phyloP scores from a whole-genome alignment of 2,329 filamentous ascomycete species.

The Monosporascus sp. region DNA sequence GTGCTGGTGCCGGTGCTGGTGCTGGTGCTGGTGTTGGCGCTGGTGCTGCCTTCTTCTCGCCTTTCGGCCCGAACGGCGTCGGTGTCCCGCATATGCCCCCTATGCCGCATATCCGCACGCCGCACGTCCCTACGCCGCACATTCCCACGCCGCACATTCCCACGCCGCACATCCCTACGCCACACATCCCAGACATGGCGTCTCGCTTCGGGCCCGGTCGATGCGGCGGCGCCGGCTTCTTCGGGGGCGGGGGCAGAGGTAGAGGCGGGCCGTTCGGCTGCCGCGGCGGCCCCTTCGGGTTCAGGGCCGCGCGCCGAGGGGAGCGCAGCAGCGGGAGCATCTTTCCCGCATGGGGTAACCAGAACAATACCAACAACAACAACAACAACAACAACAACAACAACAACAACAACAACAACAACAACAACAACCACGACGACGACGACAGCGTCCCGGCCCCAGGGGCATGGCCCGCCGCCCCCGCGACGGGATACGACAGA shows the following conservation, averaged over 20 bases:
- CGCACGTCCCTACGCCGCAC: not conserved
- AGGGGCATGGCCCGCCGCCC: not conserved
- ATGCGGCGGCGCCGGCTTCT: slow-evolving; percentile 1
- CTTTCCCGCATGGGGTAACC: not conserved
- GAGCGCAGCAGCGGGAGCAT: too few relatives aligned
- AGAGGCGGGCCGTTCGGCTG: not conserved
- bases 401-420: not conserved
- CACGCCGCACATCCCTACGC: not conserved
- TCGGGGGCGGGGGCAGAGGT: not conserved
- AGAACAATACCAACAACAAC: not conserved
- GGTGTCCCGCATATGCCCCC: not conserved
- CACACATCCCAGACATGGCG: not conserved
- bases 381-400: not conserved
- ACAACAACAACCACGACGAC: not conserved
- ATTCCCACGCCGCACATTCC: not conserved
- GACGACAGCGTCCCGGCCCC: not conserved
- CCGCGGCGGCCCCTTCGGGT: too few relatives aligned
- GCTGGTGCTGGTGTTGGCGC: not conserved
- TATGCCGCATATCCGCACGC: not conserved
- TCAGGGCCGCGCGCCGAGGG: too few relatives aligned
- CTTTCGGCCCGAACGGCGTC: too few relatives aligned
- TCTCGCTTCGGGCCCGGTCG: not conserved
- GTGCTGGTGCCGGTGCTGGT: not conserved
- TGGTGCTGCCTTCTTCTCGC: not conserved
- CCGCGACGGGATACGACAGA: not conserved